Base-by-base conservation (phyloP, 306 rosid species). In the Mimosa pudica region DNA sequence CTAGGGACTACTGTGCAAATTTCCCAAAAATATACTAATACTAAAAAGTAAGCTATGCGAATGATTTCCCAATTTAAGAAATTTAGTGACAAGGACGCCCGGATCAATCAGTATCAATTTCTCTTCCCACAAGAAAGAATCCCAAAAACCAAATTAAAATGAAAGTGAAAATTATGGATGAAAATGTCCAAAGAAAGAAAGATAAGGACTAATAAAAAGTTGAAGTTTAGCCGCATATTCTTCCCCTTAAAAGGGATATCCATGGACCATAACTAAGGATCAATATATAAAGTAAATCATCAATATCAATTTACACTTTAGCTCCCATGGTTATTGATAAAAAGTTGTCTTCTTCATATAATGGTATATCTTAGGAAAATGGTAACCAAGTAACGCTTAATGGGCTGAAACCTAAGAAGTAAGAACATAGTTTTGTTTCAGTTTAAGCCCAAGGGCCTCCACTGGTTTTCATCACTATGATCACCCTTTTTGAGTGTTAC, bases 401-500 rank as follows among this genome's bases (percentile, higher is more conserved):
- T 24, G 66, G 66, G 66, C 66, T 24, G 66, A 60, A 14, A 60
- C 38, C 6, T 10, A 5, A 24, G 30, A 24, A 24, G 30, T 60
- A 60, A 10, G 16, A 24, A 58, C 66, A 10, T 7, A 3, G 7
- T 30, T 10, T 62, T 32, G 7, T 62, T 62, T 32, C 8, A 10
- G 7, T 62, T 62, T 32, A 3, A 10, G 42, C 41, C 38, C 41
- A 30, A 30, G 8, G 32, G 6, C 38, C 2, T 0, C 57, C 45
- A 74, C 41, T 78, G 47, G 67, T 69, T 77, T 83, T 38, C 30
- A 24, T 63, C 85, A 57, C 51, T 82, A 38, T 38, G 49, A 73
- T 89, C 83, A 73, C 85, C 75, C 82, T 91, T 82, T 88, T 80
- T 86, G 6, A 16, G 60, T 16, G 62, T 55, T 7, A 51, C 57